Evolutionary conservation across 23 red algal species (phyloP), one percentile per base, ranked within the genome.

Genomic region (Gracilaria domingensis): DNA sequence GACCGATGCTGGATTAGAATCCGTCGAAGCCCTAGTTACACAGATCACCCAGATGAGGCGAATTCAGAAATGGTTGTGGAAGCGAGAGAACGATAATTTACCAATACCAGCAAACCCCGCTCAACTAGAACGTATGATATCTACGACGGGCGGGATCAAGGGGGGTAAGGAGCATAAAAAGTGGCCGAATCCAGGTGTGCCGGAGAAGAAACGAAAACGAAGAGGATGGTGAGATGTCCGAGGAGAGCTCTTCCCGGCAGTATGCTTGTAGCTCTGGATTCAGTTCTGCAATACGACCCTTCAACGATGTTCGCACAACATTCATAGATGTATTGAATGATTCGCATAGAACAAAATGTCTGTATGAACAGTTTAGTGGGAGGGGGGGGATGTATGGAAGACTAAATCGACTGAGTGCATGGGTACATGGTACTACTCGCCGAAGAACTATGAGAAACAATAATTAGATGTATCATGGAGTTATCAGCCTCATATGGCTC

Each of bases 61-160:
- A 30, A 67, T 94, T 23, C 91, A 94, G n/a, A 94, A 94, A 73
- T 94, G 91, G 91, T 14, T 94, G 4, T 37, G 36, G 56, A 79
- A 76, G 75, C 50, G 82, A 40, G 57, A 87, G 53, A 56, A 79
- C 20, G 66, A 42, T 26, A 66, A 74, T 18, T 45, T 66, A 42
- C 36, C 53, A 29, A 11, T 94, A 36, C 91, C 91, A 14, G 28
- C 29, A 26, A 48, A 23, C n/a, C 11, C 57, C 30, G 53, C 17
- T 20, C 67, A 94, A 79, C 61, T 94, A 53, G 44, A 75, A 47
- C 57, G 42, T 36, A 94, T 94, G 91, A 47, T 94, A 44, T 26
- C 45, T 77, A 42, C 20, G 42, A 51, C 23, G 4, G 84, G 65
- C 21, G 84, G 65, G 60, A 17, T 77, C 7, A 77, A 77, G 30